These are phyloP conservation scores for Geosmithia putterillii DNA, from an alignment of 2,329 filamentous ascomycete genomes.

Conservation along the genomic window DNA sequence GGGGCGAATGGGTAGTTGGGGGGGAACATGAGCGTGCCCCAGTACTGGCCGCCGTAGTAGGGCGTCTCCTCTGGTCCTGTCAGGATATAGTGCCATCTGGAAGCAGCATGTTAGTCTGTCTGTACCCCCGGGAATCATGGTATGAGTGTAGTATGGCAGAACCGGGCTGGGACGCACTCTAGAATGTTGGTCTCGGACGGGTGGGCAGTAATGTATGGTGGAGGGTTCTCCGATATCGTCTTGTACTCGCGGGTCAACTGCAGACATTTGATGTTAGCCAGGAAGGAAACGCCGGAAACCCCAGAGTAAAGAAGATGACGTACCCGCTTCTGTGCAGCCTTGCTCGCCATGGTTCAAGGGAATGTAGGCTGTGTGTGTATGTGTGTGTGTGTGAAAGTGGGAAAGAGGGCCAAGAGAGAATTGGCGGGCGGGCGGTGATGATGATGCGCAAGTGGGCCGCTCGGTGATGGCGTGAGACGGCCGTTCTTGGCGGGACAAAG, in stretches of 20 bases:
- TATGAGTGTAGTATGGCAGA: not conserved
- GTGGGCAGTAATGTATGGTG: slow-evolving; percentile 79
- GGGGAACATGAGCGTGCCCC: slow-evolving; percentile 92
- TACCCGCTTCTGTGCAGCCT: slow-evolving; percentile 61
- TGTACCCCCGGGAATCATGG: not conserved
- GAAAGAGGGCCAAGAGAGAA: not conserved
- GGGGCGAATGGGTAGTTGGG: slow-evolving; percentile 95
- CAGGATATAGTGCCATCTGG: slow-evolving; percentile 86
- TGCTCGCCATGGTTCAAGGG: slow-evolving; percentile 47
- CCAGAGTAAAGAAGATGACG: slow-evolving; percentile 11
- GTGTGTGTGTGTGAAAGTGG: not conserved
- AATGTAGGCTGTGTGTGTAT: too few species aligned
- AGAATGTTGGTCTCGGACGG: slow-evolving; percentile 86
- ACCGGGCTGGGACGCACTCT: slow-evolving; percentile 44
- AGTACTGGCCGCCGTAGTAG: slow-evolving; percentile 92
- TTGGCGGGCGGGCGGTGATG: not conserved
- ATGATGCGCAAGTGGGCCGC: not conserved
- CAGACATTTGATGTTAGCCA: too few species aligned
- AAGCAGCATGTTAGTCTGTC: slow-evolving; percentile 3
- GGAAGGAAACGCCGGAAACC: not conserved
- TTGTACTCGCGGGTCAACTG: slow-evolving; percentile 53
- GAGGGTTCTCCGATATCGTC: slow-evolving; percentile 58
- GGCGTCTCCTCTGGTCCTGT: slow-evolving; percentile 90
- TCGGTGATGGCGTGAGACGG: not conserved
- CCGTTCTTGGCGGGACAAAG: not conserved